Base-by-base conservation (phyloP, 352 stramenopile genomes). In the Hyaloperonospora arabidopsidis region DNA sequence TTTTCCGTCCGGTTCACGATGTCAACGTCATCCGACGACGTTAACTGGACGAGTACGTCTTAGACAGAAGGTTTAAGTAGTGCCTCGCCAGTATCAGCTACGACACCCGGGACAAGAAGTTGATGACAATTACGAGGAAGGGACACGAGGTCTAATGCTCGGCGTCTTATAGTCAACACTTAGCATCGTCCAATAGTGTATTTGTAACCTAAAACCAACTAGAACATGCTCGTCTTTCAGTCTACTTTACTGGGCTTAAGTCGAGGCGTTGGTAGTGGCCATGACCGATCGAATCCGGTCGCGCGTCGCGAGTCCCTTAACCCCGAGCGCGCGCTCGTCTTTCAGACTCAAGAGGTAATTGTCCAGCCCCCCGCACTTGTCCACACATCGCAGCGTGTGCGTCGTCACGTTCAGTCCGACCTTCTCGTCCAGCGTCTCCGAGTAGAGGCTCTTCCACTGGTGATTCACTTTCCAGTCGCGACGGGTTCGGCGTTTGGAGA, bases 381-480 rank as follows among this genome's bases (percentile, higher is more conserved):
- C 93, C 57, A 98, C 89, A 49, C 79, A 96, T 11, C 91, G 80
- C 61, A 98, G 63, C 29, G 93, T 93, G 62, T 89, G 79, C 7
- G 93, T 84, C 41, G 93, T 98, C 25, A 98, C 70, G 67, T 97
- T 95, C 43, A 97, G 93, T 5, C 64, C 72, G 36, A 98, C 72
- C 76, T 94, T 96, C 72, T 96, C 88, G 67, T 97, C 89, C 61
- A 97, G 70, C 35, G 89, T 76, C 68, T 97, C 89, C 46, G 76
- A 89, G 76, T 91, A 94, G 54, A 94, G 51, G 35, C 74, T 59
- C 70, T 94, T 94, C 68, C 72, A 89, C 59, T 94, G 84, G 65
- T 96, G 77, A 67, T 98, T 98, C 15, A 96, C 90, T 67, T 97
- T 96, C 83, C 91, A 98, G 38, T 75, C 87, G 45, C 93, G 84